Conservation (phyloP, 345 rosid genomes). For the Mercurialis annua region DNA sequence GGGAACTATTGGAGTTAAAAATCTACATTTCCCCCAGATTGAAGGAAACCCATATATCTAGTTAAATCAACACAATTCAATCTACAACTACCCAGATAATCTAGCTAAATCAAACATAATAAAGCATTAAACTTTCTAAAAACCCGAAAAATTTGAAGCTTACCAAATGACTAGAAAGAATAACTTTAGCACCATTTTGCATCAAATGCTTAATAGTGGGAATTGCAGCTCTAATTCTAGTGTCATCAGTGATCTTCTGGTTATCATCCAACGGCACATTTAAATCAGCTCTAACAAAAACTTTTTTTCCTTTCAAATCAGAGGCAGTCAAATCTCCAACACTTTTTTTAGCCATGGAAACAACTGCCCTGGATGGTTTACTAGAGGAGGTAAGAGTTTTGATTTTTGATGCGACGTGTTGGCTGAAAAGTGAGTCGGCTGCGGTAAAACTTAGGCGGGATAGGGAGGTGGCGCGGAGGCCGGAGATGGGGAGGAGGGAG, state of each 20-base stretch:
- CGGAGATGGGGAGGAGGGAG: conserved; percentile 39
- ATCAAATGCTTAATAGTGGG: conserved; percentile 98
- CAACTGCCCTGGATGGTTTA: conserved; percentile 44
- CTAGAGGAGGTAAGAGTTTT: conserved; percentile 25
- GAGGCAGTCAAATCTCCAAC: conserved; percentile 69
- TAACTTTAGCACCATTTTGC: conserved; percentile 80
- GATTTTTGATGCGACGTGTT: conserved; percentile 47
- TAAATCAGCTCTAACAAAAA: conserved; percentile 88
- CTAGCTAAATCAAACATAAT: not conserved
- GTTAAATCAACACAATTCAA: not conserved
- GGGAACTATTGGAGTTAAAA: not conserved
- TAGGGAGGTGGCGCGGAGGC: conserved; percentile 28
- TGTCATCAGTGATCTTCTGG: conserved; percentile 93
- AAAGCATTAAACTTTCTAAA: not conserved
- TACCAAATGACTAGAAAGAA: conserved; percentile 97
- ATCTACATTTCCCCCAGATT: not conserved
- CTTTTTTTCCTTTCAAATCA: conserved; percentile 93
- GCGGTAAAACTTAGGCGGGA: conserved; percentile 60
- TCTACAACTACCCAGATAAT: not conserved
- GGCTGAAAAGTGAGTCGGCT: conserved; percentile 45
- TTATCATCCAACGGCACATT: conserved; percentile 91
- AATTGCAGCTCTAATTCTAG: conserved; percentile 86
- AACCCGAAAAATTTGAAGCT: not conserved
- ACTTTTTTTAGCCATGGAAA: conserved; percentile 88
- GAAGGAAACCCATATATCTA: too few species aligned